Evolutionary conservation across 306 rosid species (phyloP), one percentile per base, ranked within the genome.

Genomic region (Sicyos edulis): DNA sequence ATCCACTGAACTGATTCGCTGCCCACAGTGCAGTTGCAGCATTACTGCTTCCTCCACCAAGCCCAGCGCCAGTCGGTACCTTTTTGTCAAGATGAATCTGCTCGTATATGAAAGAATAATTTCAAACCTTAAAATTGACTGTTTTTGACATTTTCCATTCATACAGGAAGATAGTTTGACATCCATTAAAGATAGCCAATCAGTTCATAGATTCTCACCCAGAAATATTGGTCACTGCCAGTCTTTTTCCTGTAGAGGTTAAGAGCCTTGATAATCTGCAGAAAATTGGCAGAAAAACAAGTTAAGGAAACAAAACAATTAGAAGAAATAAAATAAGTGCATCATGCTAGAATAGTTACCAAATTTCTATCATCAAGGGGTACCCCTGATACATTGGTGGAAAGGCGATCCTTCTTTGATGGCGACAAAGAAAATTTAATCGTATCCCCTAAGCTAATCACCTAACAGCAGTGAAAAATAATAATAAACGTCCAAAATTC

Each of bases 21-120:
- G 98, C 98, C 98, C 98, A 93, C 54, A 93, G 76, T 6, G 98
- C 97, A 73, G 97, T 93, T 59, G 98, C 98, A 74, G 98, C 98
- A 74, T 93, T 93, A 82, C 97, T 88, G 79, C 98, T 93, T 81
- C 97, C 98, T 72, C 98, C 98, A 63, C 98, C 98, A 72, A 93
- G 97, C 79, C 98, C 98, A 4, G 98, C 98, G 70, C 98, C 98
- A 20, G 95, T 90, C 4, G 98, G 98, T 73, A 93, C 98, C 71
- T 78, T 86, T 67, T 93, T 93, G 75, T 90, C 95, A 70, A 93
- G 88, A 86, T 93, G 98, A 84, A 93, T 90, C 98, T 93, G 91
- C 71, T 73, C 70, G 72, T 17, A 78, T n/a, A 54, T 6, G 60
- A 63, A 40, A n/a, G 32, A 14, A 70, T 53, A 76, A 44, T 54